Evolutionary conservation across 345 rosid species (phyloP), one percentile per base, ranked within the genome.

Genomic region (Adansonia digitata): DNA sequence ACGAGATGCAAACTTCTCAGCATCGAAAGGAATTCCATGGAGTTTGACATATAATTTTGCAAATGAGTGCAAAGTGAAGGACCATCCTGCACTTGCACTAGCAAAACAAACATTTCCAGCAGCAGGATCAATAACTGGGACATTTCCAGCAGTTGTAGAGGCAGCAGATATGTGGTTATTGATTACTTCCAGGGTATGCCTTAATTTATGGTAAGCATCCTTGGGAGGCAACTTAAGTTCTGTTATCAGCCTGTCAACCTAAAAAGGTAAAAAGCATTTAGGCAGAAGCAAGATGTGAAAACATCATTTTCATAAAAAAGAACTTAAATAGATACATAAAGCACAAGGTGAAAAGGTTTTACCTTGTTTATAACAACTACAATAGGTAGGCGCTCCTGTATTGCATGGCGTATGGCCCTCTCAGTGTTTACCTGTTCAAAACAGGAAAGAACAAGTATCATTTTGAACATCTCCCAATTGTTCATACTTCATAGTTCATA

Each of bases 91-190:
- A 29, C 90, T 86, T 10, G 86, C 99, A 88, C 97, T 82, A 24
- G 99, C 97, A 86, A 95, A 95, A 80, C 99, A 91, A 74, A 91
- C 97, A 85, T 95, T 95, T 77, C 99, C 98, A 71, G 92, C 92
- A 64, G 78, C 84, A 22, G 99, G 99, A 80, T 95, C 98, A 80
- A 95, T 89, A 51, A 87, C 81, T 53, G 87, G 93, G 65, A 87
- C 83, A 82, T 87, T 87, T 78, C 99, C 99, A 79, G 98, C 96
- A 73, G 94, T 89, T n/a, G 96, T 86, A 74, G 99, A 92, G 53
- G 78, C 89, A 59, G 93, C 88, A 79, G 94, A 87, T 74, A 95
- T 95, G 80, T 95, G 97, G 85, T 85, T 91, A 74, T 95, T 93
- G 27, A 95, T 89, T 78, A 95, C 94, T 80, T 95, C 99, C 75